These are phyloP conservation scores for Solanum okadae DNA, from an alignment of 257 asterid species.

Conservation along the genomic window DNA sequence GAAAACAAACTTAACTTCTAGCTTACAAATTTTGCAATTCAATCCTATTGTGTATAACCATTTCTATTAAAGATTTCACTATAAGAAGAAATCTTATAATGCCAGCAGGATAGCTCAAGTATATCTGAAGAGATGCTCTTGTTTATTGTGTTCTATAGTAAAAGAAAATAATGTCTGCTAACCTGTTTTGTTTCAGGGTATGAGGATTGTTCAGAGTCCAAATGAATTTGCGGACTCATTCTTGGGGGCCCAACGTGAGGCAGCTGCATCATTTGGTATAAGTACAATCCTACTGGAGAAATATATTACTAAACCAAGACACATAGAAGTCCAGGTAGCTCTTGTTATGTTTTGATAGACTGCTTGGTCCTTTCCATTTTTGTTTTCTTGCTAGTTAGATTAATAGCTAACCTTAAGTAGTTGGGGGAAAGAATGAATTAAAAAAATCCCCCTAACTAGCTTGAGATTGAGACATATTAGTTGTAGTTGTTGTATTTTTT, in stretches of 20 bases:
- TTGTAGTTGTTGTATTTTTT: neutral
- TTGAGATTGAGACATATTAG: neutral
- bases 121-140: neutral
- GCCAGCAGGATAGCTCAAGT: neutral
- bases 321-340: constrained; percentile 96
- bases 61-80: neutral
- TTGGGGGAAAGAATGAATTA: neutral
- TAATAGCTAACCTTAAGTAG: neutral
- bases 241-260: constrained; percentile 96
- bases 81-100: neutral
- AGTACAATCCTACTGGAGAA: constrained; percentile 88
- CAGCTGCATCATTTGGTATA: constrained; percentile 97
- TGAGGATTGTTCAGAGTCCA: constrained; percentile 87
- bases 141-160: neutral
- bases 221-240: constrained; percentile 79
- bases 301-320: constrained; percentile 90
- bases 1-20: neutral
- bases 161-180: constrained; percentile 2
- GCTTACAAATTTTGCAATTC: neutral
- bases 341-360: constrained; percentile 7
- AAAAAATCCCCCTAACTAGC: neutral
- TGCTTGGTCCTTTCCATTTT: neutral
- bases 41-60: neutral
- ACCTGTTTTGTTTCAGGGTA: constrained; percentile 52
- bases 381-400: neutral